phyloP scores from a whole-genome alignment of 192 early-diverging fungal species.

The Phlyctochytrium bullatum region DNA sequence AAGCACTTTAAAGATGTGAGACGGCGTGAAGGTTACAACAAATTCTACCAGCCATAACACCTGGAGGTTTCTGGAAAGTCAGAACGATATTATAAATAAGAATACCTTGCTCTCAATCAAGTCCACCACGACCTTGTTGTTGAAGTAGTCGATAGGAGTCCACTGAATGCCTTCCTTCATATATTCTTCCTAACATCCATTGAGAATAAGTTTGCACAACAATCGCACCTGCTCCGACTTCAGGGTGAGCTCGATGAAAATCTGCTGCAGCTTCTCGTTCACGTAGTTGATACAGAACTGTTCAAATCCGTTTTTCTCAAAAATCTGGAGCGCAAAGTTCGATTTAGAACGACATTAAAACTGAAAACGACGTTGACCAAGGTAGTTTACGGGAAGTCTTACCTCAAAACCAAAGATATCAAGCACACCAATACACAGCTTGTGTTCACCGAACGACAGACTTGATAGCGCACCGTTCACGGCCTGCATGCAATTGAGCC shows the following conservation, averaged over 20 bases:
- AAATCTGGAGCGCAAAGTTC: no score
- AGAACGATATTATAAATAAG: no score
- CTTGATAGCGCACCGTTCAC: no score
- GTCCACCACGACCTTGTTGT: slow-evolving; percentile 99
- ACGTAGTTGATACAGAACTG: no score
- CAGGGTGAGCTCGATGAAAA: slow-evolving; percentile 91
- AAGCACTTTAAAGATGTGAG: no score
- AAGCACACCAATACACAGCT: no score
- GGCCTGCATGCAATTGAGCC: no score
- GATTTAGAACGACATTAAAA: slow-evolving; percentile 7
- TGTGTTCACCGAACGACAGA: no score
- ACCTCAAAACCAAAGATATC: slow-evolving; percentile 98
- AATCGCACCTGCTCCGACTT: slow-evolving; percentile 84
- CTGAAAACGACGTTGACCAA: background rate
- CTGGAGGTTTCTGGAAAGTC: no score
- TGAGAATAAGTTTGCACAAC: slow-evolving; percentile 4
- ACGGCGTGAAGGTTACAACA: no score
- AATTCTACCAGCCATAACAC: no score
- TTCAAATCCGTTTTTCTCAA: slow-evolving; percentile 27
- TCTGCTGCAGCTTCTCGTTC: no score
- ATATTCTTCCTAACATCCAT: slow-evolving; percentile 74
- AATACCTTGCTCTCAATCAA: slow-evolving; percentile 92
- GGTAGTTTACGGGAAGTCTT: background rate
- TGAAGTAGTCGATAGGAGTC: slow-evolving; percentile 99
- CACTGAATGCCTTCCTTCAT: slow-evolving; percentile 93